Base-by-base conservation (phyloP, 1,284 basidiomycete species). In the Ganoderma resinaceum region DNA sequence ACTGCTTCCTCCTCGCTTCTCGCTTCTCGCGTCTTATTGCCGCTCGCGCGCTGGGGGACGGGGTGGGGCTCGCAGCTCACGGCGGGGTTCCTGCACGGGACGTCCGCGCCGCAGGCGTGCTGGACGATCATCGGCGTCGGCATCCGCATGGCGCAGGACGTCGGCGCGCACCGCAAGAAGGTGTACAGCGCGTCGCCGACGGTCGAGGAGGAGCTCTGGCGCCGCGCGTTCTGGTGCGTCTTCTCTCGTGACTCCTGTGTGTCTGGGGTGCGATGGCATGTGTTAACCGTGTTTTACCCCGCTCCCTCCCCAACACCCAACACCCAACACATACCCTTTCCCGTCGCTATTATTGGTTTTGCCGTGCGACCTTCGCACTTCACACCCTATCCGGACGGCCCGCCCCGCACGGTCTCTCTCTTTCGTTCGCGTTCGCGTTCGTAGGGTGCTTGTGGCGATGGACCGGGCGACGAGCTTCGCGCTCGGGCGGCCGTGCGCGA, bases 401-500 rank as follows among this genome's bases (percentile, higher is more conserved):
- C 42, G 18, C 42, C 3, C 7, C 14, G 9, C 14, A 16, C 14
- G 40, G 37, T 9, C 38, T 40, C 38, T 12, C 9, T 40, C 40
- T 12, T 12, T 40, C 11, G 40, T 16, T 40, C 40, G 40, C 3
- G 40, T 40, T 40, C 40, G n/a, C 26, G 26, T 49, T 8, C 49
- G 16, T 53, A 92, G 90, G 90, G 83, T 87, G 4, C 82, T 93
- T 0, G 84, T 92, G 2, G 81, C 82, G 33, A 80, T 91, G 72
- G 92, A 94, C 76, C 83, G 92, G 52, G 78, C 85, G 66, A 84
- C 88, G 65, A 93, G 93, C 73, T 86, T 91, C 4, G 86, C 86
- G 0, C 83, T 96, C 23, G 95, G 95, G 12, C 83, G 95, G 31
- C 93, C 95, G 0, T 91, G 93, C 76, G 91, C 91, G 3, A 89